Conservation (phyloP, 2,329 filamentous ascomycete genomes). For the Fusarium temperatum region DNA sequence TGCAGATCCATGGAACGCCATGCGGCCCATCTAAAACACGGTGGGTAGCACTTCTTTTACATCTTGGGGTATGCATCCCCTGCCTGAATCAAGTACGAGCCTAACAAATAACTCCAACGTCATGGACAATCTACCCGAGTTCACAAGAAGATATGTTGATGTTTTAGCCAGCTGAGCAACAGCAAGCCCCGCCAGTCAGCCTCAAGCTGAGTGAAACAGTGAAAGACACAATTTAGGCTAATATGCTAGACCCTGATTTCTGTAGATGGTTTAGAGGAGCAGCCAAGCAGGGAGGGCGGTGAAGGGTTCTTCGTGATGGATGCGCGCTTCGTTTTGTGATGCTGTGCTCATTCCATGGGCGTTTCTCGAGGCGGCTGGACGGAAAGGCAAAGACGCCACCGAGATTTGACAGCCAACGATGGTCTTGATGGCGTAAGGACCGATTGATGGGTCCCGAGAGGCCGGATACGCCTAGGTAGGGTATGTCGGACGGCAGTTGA, state of each 20-base stretch:
- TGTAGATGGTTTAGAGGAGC: not conserved
- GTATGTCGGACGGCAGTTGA: slow-evolving; percentile 25
- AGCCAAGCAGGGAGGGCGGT: not conserved
- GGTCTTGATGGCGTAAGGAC: not conserved
- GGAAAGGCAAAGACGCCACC: slow-evolving; percentile 2
- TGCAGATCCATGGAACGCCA: slow-evolving; percentile 1
- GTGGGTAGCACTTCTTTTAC: not conserved
- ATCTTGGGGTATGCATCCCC: not conserved
- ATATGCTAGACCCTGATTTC: not conserved
- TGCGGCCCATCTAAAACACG: not conserved
- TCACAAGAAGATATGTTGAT: slow-evolving; percentile 2
- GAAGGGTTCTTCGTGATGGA: not conserved
- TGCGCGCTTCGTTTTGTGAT: not conserved
- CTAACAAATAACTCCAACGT: not conserved
- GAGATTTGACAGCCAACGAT: not conserved
- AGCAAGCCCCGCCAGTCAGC: not conserved
- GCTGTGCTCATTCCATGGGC: slow-evolving; percentile 4
- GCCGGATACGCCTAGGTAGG: not conserved
- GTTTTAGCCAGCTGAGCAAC: not conserved
- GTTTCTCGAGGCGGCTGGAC: slow-evolving; percentile 16
- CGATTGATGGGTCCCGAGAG: not conserved
- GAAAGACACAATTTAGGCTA: not conserved
- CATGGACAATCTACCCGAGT: not conserved
- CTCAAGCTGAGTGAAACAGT: not conserved
- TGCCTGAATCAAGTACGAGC: not conserved